phyloP scores from a whole-genome alignment of 225 moss, liverwort and hornwort genomes.

The Pseudisothecium myosuroides region DNA sequence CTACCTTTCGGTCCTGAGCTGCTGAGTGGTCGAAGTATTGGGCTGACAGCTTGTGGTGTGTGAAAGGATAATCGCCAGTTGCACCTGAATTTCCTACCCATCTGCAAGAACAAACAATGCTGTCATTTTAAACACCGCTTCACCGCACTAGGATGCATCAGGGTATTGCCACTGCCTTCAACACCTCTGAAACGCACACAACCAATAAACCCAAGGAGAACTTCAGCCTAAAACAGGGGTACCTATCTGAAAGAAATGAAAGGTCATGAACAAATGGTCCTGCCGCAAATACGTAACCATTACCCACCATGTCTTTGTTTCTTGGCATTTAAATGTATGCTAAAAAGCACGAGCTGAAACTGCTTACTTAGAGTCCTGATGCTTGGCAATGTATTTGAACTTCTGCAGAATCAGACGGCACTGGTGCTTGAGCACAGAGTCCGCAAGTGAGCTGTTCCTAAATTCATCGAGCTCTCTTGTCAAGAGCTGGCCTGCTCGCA shows the following conservation, averaged over 20 bases:
- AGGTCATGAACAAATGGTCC: neutral
- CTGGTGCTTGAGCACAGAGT: constrained; percentile 97
- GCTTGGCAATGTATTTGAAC: constrained; percentile 72
- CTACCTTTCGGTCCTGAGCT: constrained; percentile 90
- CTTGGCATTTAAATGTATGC: neutral
- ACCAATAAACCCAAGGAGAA: neutral
- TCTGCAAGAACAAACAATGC: constrained; percentile 21
- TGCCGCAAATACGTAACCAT: neutral
- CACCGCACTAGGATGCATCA: neutral
- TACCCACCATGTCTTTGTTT: neutral
- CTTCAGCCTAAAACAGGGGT: neutral
- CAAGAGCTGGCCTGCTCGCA: constrained; percentile 79
- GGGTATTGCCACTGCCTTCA: neutral
- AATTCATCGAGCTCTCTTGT: constrained; percentile 92
- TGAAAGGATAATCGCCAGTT: constrained; percentile 97
- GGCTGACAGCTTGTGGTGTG: constrained; percentile 94
- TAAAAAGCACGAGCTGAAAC: neutral
- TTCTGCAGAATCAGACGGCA: constrained; percentile 86
- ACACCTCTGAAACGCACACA: neutral
- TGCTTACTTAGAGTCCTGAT: constrained; percentile 73
- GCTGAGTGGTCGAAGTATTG: constrained; percentile 92
- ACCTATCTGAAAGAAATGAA: neutral
- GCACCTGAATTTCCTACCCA: constrained; percentile 84
- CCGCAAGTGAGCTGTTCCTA: constrained; percentile 68
- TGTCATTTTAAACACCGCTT: neutral